These are phyloP conservation scores for Creolimax fragrantissima DNA, from an alignment of 78 protist genomes.

Conservation along the genomic window DNA sequence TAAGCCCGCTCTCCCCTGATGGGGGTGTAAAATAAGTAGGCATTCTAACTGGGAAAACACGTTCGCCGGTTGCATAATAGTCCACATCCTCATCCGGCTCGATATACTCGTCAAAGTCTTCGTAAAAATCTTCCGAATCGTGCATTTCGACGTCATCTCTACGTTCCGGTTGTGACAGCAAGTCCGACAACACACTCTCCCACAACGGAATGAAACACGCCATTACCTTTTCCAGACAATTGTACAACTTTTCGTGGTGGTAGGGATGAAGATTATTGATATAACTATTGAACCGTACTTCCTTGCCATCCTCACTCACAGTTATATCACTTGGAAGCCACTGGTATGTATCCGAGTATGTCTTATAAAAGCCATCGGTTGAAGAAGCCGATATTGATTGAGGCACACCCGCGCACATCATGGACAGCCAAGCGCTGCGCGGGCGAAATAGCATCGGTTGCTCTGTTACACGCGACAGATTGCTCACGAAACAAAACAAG, in stretches of 20 bases:
- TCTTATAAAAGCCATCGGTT: background rate
- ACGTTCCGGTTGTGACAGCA: background rate
- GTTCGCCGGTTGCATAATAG: too few species aligned
- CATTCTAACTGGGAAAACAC: too few species aligned
- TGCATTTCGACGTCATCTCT: background rate
- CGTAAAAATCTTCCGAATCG: too few species aligned
- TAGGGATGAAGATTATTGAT: conserved; percentile 45
- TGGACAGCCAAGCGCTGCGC: background rate
- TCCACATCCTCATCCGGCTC: too few species aligned
- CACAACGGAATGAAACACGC: conserved; percentile 37
- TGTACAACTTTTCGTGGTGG: conserved; percentile 25
- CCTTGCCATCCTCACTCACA: conserved; percentile 24
- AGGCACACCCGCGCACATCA: background rate
- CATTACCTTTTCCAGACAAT: conserved; percentile 5
- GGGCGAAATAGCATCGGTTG: background rate
- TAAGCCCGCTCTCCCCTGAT: too few species aligned
- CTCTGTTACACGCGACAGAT: background rate
- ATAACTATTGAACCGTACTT: conserved; percentile 32
- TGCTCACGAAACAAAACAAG: conserved; percentile 3
- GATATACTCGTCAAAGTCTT: too few species aligned
- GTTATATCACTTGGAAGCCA: conserved; percentile 40
- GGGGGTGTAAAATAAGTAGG: too few species aligned
- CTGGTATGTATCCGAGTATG: conserved; percentile 10
- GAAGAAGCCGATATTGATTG: background rate
- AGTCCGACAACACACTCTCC: background rate